These are phyloP conservation scores for Neophaeococcomyces aloes DNA, from an alignment of 2,329 filamentous ascomycete genomes.

Conservation along the genomic window DNA sequence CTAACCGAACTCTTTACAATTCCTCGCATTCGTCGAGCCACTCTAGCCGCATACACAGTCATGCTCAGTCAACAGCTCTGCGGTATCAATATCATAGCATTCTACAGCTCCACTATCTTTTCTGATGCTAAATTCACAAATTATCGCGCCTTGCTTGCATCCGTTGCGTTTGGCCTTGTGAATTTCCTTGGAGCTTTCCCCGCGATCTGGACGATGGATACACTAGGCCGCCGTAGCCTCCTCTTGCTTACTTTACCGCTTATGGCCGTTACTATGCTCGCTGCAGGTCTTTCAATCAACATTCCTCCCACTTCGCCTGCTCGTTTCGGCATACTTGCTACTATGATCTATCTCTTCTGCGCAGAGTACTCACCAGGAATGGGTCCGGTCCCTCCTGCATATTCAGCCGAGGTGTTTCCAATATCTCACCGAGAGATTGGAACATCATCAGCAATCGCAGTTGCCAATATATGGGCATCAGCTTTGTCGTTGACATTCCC, in stretches of 20 bases:
- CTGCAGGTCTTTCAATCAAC: slow-evolving; percentile 32
- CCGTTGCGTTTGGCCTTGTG: slow-evolving; percentile 52
- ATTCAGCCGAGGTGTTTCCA: slow-evolving; percentile 47
- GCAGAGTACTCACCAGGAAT: slow-evolving; percentile 37
- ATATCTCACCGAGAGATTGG: slow-evolving; percentile 43
- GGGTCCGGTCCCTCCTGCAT: slow-evolving; percentile 41
- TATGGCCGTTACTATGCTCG: slow-evolving; percentile 38
- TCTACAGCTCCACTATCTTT: slow-evolving; percentile 57
- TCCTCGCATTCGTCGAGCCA: slow-evolving; percentile 25
- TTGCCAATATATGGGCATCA: slow-evolving; percentile 32
- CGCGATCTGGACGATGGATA: slow-evolving; percentile 51
- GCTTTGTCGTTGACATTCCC: slow-evolving; percentile 32
- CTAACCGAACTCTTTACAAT: slow-evolving; percentile 25
- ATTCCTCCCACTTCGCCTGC: slow-evolving; percentile 24
- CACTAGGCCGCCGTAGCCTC: slow-evolving; percentile 47
- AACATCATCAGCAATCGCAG: slow-evolving; percentile 33
- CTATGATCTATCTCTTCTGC: slow-evolving; percentile 22
- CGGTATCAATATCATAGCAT: slow-evolving; percentile 55
- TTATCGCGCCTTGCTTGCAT: slow-evolving; percentile 41
- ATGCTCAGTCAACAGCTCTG: slow-evolving; percentile 27
- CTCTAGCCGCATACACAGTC: slow-evolving; percentile 24
- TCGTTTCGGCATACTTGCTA: slow-evolving; percentile 21
- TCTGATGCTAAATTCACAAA: slow-evolving; percentile 38
- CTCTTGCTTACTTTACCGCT: slow-evolving; percentile 48
- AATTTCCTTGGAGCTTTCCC: slow-evolving; percentile 57